Base-by-base conservation (phyloP, 2,329 filamentous ascomycete species). In the Macrophomina pseudophaseolina region DNA sequence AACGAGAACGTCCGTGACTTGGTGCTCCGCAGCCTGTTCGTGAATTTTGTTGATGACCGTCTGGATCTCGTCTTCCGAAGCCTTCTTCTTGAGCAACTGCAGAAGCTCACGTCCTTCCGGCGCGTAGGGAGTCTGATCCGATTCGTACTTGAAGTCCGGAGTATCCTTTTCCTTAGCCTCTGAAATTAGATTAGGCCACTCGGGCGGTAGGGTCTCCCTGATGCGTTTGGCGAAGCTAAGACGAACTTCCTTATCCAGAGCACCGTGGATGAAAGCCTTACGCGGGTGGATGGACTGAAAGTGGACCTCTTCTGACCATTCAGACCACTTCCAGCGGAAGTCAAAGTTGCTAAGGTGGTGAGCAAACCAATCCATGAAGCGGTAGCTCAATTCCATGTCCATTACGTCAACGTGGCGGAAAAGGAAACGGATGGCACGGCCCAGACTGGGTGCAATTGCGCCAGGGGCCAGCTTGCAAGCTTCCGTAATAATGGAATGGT, bases 271-370 rank as follows among this genome's bases (percentile, higher is more conserved):
- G 80, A 99, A 97, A 38, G 94, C 92, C 80, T 97, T 97, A 81
- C 90, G 91, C 1, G 95, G 94, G 76, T 97, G 88, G 40, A 95
- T 81, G 68, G 90, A 84, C 0, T 92, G 87, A 32, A 96, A 85
- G 51, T 88, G 85, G 16, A 97, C 88, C 75, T 98, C 93, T 16
- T 94, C 92, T 56, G 91, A 86, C 87, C 87, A 99, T 81, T 99
- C 95, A 16, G 91, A 90, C 95, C 95, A 99, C 80, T 98, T 98
- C 95, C 95, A 99, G 9, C 95, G 95, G 77, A 98, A 99, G 64
- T 97, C 95, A 76, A 99, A 99, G 81, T 99, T 99, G 81, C 94
- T 97, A 71, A 99, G 82, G 81, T 99, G 95, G 78, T 99, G 95
- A 18, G 94, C 88, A 75, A 99, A 99, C 95, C 95, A 99, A 77